Base-by-base conservation (phyloP, 768 basidiomycete genomes). In the Macrolepiota fuliginosa region DNA sequence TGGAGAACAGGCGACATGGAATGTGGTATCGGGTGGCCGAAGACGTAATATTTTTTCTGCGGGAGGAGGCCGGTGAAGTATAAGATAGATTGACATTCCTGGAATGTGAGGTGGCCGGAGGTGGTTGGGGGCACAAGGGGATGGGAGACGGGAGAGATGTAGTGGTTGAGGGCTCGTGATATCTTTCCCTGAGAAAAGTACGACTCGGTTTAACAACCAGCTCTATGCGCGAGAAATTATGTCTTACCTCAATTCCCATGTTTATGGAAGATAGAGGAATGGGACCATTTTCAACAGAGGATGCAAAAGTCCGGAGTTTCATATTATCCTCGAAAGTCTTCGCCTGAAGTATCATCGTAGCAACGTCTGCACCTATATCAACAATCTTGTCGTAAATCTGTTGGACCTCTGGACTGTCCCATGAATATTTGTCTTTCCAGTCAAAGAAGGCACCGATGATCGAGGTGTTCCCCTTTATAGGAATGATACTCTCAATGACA, bases 371-470 rank as follows among this genome's bases (percentile, higher is more conserved):
- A 51, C 81, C 78, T 63, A 76, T 74, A 29, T 76, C 68, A 10
- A 84, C 84, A 19, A 81, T 68, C 12, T 55, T 62, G 40, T 77
- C 74, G 71, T 88, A 87, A 61, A 83, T 83, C 32, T 79, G 76
- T 55, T 76, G 74, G 58, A 83, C 80, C 25, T 75, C 76, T 11
- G 77, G 71, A n/a, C 83, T 75, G 56, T 80, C 79, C 91, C 91
- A 93, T 61, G 77, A 73, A 68, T 89, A 76, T 19, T 74, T 72
- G 15, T 90, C 90, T 32, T 80, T 80, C 82, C 83, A 87, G 67
- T 93, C 89, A 69, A 90, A 89, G 81, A 85, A 90, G 3, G 90
- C 91, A 0, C 88, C 86, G 63, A 92, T 82, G 66, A 91, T 80
- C 58, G 83, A 79, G 0, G 89, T 85, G 51, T 74, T 63, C 1